Base-by-base conservation (phyloP, 1,284 basidiomycete species). In the Xerocomus nothofagi region DNA sequence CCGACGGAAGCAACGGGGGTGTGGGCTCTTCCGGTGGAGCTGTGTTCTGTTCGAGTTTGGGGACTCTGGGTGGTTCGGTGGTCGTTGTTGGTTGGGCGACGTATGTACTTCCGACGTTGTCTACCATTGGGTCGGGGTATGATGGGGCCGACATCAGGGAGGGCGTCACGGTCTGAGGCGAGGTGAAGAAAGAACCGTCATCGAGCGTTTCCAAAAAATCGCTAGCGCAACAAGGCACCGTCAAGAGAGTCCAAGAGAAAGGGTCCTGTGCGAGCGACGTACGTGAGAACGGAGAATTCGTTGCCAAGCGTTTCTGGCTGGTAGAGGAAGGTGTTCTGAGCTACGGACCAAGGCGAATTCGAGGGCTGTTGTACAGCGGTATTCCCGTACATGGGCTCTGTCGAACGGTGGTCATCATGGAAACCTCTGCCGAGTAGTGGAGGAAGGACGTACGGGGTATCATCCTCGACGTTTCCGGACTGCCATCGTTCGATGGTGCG, bases 231-330 rank as follows among this genome's bases (percentile, higher is more conserved):
- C 31, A 26, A n/a, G n/a, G n/a, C n/a, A n/a, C 18, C 4, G 24
- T 39, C 20, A n/a, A 47, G 38, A 24, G 33, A 27, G 7, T n/a
- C 11, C 11, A 18, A 5, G 0, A 6, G 8, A 41, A 41, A 20
- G 39, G 31, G 34, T 15, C 48, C 8, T 26, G 21, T 20, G 20
- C 18, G 48, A 18, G n/a, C 9, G 4, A 79, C 82, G 58, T 70
- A 88, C 87, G 84, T 88, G 46, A 91, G 76, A 33, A 88, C 84
- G 4, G 88, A 86, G 62, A 91, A 91, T 62, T 91, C 89, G 62
- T 87, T 90, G 14, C 86, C 86, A 34, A 88, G 72, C 0, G 80
- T 83, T 58, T 88, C 86, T 45, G 81, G 79, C 49, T 80, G 81
- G 60, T 86, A 88, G 39, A 84, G 68, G 63, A 81, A 84, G 9